phyloP scores from a whole-genome alignment of 768 basidiomycete species.

The Amanita thiersii region DNA sequence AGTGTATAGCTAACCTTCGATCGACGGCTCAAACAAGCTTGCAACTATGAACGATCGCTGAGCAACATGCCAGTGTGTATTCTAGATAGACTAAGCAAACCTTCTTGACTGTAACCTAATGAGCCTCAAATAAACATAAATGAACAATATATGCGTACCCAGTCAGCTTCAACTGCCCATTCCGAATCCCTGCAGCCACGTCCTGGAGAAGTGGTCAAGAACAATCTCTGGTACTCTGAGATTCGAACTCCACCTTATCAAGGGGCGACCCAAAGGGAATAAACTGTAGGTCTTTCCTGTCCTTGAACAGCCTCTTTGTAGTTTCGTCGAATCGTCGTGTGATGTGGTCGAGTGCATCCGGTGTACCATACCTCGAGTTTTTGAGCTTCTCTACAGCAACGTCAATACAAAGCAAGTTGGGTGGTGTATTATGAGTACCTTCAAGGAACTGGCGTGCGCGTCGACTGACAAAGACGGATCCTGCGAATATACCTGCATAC shows the following conservation, averaged over 20 bases:
- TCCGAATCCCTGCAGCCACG: conserved; percentile 55
- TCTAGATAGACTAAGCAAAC: conserved; percentile 11
- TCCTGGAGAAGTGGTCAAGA: conserved; percentile 26
- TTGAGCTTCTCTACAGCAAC: conserved; percentile 56
- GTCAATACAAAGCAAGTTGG: neutral
- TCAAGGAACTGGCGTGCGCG: conserved; percentile 66
- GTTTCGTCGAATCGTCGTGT: conserved; percentile 77
- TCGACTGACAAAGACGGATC: conserved; percentile 76
- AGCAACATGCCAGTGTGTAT: neutral
- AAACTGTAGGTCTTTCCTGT: conserved; percentile 59
- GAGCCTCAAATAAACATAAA: neutral
- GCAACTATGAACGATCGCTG: conserved; percentile 41
- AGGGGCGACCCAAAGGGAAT: conserved; percentile 72
- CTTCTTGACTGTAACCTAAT: conserved; percentile 27
- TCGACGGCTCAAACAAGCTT: conserved; percentile 71
- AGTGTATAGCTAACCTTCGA: conserved; percentile 33
- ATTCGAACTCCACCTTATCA: too few species aligned
- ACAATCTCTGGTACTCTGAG: too few species aligned
- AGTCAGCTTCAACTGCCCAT: conserved; percentile 62
- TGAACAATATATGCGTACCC: conserved; percentile 35
- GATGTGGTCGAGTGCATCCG: conserved; percentile 70
- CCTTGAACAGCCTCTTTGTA: conserved; percentile 71
- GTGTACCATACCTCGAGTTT: conserved; percentile 62
- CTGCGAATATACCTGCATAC: conserved; percentile 65
- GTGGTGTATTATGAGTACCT: conserved; percentile 27